Evolutionary conservation across 1,284 basidiomycete species (phyloP).

Genomic region (Naganishia sp.): DNA sequence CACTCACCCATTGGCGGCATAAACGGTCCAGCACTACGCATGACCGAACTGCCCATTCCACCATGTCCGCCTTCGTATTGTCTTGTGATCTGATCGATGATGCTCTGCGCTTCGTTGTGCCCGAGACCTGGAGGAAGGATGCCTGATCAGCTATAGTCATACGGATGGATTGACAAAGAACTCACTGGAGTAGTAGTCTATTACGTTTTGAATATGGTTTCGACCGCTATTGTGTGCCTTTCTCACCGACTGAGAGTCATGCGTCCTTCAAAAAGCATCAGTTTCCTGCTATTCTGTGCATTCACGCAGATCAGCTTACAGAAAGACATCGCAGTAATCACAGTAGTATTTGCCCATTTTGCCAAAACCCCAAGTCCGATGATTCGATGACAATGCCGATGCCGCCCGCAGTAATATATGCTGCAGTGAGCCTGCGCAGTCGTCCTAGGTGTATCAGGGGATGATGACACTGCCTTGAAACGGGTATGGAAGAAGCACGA

Average conservation of each 20-base stretch:
- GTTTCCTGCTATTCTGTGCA: too few species aligned
- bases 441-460: too few species aligned
- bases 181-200: conserved; percentile 94
- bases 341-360: conserved; percentile 59
- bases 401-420: too few species aligned
- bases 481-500: too few species aligned
- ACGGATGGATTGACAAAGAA: conserved; percentile 19
- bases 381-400: too few species aligned
- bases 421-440: too few species aligned
- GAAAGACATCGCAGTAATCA: conserved; percentile 82
- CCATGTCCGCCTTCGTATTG: conserved; percentile 66
- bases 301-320: conserved; percentile 36
- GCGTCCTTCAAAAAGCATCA: conserved; percentile 57
- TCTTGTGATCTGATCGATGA: conserved; percentile 93
- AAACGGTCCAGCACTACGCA: conserved; percentile 30
- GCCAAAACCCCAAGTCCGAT: too few species aligned
- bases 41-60: conserved; percentile 27
- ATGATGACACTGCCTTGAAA: too few species aligned
- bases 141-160: background rate
- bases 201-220: conserved; percentile 93
- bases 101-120: conserved; percentile 91
- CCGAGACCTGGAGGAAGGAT: conserved; percentile 68
- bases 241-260: conserved; percentile 87
- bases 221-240: conserved; percentile 97
- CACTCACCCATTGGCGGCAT: conserved; percentile 7